Base-by-base conservation (phyloP, 2,329 filamentous ascomycete genomes). In the Lasiodiplodia citricola region DNA sequence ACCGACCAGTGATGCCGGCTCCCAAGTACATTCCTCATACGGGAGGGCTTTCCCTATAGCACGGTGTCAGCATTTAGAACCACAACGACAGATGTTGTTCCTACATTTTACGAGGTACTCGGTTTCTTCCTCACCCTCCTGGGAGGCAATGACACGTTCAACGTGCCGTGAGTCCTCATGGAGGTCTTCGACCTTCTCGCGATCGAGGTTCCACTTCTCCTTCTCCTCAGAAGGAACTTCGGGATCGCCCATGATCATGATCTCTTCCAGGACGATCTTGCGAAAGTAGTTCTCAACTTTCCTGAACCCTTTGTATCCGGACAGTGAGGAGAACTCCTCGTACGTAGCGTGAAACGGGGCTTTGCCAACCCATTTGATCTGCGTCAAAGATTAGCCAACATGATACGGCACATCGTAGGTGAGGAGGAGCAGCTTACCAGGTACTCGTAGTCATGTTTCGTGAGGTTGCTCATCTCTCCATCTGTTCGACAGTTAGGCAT, bases 21-120 rank as follows among this genome's bases (percentile, higher is more conserved):
- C 96, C 96, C 96, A 99, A 2, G 96, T 99, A 80, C 92, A 97
- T 71, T 91, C 90, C 74, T 98, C 94, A 77, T 99, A 99, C 65
- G 91, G 92, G 64, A 98, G 87, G 13, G 93, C 92, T 80, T 96
- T 97, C 94, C 83, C 82, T 84, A 67, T 47, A 44, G 18, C 16
- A 60, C 28, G 50, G 72, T 77, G 74, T 77, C 72, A 65, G 73
- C 69, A 68, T 70, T 28, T 68, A 69, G 25, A 69, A 70, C 70
- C 70, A 65, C 35, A 52, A 25, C 21, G 55, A n/a, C 38, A 44
- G 44, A 25, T 25, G 41, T 44, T 68, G 18, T 23, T 73, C 78
- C 16, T 82, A 86, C 96, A 99, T 83, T 99, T 99, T 80, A 98
- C 91, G 72, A 90, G 93, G 79, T 99, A 99, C 78, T 98, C 93